Conservation (phyloP, 169 alveolate genomes). For the Plasmodium gallinaceum region DNA sequence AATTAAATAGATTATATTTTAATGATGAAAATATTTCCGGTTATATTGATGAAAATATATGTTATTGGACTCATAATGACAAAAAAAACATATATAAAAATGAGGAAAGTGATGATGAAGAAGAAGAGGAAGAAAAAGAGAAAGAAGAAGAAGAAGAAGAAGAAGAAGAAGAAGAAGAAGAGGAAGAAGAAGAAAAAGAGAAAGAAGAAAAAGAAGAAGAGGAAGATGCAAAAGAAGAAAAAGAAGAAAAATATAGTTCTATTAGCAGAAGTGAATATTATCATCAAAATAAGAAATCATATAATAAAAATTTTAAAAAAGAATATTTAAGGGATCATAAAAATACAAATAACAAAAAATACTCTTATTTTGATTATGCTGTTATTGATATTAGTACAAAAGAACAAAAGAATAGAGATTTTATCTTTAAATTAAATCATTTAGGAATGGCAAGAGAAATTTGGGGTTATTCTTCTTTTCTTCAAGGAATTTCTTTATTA, state of each 20-base stretch:
- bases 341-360: conserved; percentile 6
- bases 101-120: conserved; percentile 25
- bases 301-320: background rate
- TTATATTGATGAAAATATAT: conserved; percentile 61
- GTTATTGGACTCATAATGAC: conserved; percentile 61
- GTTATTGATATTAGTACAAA: conserved; percentile 38
- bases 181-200: background rate
- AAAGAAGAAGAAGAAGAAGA: background rate
- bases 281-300: background rate
- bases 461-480: conserved; percentile 69
- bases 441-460: conserved; percentile 25
- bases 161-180: background rate
- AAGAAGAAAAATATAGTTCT: background rate
- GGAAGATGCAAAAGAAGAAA: background rate
- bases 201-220: background rate
- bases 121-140: conserved; percentile 2
- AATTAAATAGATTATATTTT: conserved; percentile 42
- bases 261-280: background rate
- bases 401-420: conserved; percentile 15
- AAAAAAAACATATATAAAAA: conserved; percentile 12
- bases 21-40: conserved; percentile 22
- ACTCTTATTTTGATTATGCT: conserved; percentile 62
- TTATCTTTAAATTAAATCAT: conserved; percentile 20
- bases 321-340: background rate
- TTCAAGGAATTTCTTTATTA: conserved; percentile 59